Conservation (phyloP, 345 rosid genomes). For the Lumnitzera racemosa region DNA sequence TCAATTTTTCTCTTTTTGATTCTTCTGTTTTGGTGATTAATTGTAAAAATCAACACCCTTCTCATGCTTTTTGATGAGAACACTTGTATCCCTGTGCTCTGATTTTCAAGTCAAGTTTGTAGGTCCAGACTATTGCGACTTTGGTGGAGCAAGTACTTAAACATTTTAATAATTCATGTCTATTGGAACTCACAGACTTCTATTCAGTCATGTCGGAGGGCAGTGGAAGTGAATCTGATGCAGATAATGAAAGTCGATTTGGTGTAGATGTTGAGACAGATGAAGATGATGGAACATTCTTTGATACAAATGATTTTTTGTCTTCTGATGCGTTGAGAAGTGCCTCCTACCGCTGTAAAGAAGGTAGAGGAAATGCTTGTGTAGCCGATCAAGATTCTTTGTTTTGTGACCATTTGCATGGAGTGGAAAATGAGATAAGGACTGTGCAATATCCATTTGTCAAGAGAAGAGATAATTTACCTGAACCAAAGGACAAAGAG, state of each 20-base stretch:
- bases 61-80: too few species aligned
- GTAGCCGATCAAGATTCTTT: conserved; percentile 48
- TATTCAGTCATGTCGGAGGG: conserved; percentile 98
- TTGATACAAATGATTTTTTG: conserved; percentile 85
- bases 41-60: too few species aligned
- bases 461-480: conserved; percentile 82
- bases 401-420: conserved; percentile 47
- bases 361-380: conserved; percentile 48
- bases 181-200: conserved; percentile 58
- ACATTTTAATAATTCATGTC: conserved; percentile 6
- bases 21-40: too few species aligned
- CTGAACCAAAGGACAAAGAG: conserved; percentile 96
- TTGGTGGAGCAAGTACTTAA: background rate
- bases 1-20: too few species aligned
- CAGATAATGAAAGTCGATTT: conserved; percentile 86
- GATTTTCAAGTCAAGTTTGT: too few species aligned
- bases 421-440: conserved; percentile 39
- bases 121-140: background rate
- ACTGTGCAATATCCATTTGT: conserved; percentile 65
- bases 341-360: conserved; percentile 85
- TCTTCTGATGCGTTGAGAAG: conserved; percentile 83
- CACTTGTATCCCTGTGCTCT: too few species aligned
- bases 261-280: conserved; percentile 88
- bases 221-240: conserved; percentile 78
- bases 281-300: conserved; percentile 71